Base-by-base conservation (phyloP, 2,329 filamentous ascomycete genomes). In the Aaosphaeria pasadenensis region DNA sequence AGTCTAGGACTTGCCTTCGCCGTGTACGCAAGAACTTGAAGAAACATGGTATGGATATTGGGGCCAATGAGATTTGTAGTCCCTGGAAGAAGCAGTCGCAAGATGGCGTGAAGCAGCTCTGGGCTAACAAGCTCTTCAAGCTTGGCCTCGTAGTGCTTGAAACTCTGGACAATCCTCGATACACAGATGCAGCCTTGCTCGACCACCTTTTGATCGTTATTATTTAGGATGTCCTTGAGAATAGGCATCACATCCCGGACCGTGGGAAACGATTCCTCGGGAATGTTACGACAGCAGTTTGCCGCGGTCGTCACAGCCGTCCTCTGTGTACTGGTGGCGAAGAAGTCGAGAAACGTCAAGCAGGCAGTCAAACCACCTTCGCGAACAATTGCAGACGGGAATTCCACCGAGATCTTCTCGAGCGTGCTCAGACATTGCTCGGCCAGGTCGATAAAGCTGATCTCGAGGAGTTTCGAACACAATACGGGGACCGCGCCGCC, bases 191-290 rank as follows among this genome's bases (percentile, higher is more conserved):
- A 96, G 7, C 89, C 94, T 69, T 99, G 91, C 69, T 99, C 94
- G 17, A 99, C 91, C 11, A 99, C 95, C 55, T 92, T 89, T 64
- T 96, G 94, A 64, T 99, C 94, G 70, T 82, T 96, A 74, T 92
- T 97, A 47, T 83, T 84, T 36, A 99, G 78, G 11, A 97, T 94
- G 62, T 91, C 90, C 49, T 95, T 83, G 31, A 99, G 79, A 29
- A 90, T 96, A 5, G 91, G 91, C 94, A 99, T 99, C 39, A 96
- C 94, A 70, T 96, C 91, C 63, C 86, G 84, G 43, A 99, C 88
- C 7, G 95, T 91, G 1, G 85, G 78, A 64, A 99, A 99, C 0
- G 90, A 95, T 62, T 97, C 94, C 59, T 92, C 87, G 1, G 91
- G 89, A 13, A 99, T 94, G 65, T 96, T 96, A 54, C 94, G 88